These are phyloP conservation scores for Penicillium robsamsonii DNA, from an alignment of 495 filamentous ascomycete genomes.

Conservation along the genomic window DNA sequence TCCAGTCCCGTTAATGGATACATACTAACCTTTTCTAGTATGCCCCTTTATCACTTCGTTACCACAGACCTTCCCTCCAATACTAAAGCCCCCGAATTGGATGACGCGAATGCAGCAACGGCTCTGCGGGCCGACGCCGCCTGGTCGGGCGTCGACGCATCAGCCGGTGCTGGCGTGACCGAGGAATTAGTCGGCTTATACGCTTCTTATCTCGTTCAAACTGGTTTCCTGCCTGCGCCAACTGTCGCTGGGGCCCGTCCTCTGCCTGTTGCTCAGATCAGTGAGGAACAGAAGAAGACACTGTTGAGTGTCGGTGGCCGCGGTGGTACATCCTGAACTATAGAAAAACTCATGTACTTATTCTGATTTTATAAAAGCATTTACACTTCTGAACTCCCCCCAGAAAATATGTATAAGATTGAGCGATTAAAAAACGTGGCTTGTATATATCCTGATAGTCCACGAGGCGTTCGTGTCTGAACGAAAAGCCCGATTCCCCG, in stretches of 20 bases:
- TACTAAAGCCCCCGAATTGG: slow-evolving; percentile 77
- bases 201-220: slow-evolving; percentile 65
- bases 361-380: slow-evolving; percentile 1
- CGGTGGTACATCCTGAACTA: slow-evolving; percentile 35
- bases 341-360: neutral
- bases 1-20: neutral
- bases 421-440: slow-evolving; percentile 1
- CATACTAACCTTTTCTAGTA: slow-evolving; percentile 29
- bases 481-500: slow-evolving; percentile 5
- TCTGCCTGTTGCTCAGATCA: slow-evolving; percentile 48
- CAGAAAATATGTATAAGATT: neutral
- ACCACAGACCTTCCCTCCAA: slow-evolving; percentile 72
- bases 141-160: slow-evolving; percentile 63
- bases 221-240: slow-evolving; percentile 68
- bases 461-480: neutral
- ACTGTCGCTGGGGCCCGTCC: slow-evolving; percentile 40
- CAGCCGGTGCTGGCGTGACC: slow-evolving; percentile 61
- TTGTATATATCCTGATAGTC: neutral
- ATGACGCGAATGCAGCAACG: slow-evolving; percentile 67
- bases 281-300: slow-evolving; percentile 52
- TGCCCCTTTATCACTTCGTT: slow-evolving; percentile 86
- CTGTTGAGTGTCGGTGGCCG: slow-evolving; percentile 49
- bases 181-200: slow-evolving; percentile 70
- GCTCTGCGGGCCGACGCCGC: slow-evolving; percentile 60
- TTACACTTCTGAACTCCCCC: neutral